Evolutionary conservation across 305 asterid species (phyloP), one percentile per base, ranked within the genome.

Genomic region (Plantago rigida): DNA sequence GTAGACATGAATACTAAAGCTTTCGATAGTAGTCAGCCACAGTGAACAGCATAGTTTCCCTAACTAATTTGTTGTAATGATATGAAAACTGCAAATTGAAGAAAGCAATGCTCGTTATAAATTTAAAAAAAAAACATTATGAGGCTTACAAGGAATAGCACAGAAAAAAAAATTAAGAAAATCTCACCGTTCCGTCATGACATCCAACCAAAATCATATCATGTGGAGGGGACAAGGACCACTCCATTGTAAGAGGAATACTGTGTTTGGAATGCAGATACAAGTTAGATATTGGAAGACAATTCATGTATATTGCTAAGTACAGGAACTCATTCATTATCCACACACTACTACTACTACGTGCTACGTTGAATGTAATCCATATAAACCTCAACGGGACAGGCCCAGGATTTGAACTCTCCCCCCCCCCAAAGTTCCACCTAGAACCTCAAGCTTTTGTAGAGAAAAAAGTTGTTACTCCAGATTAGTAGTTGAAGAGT

Each of bases 151-250:
- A 67, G 62, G 51, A 50, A 57, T 31, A 31, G 60, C 26, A 51
- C 52, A 67, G 59, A 44, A 39, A 71, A 50, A n/a, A n/a, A 59
- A 41, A 60, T 56, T 47, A 66, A 63, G 66, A 51, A 22, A 59
- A 62, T 51, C 42, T 63, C 88, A 92, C 99, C 97, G 81, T 85
- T 75, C 97, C 99, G 78, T 92, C 97, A 69, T 92, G 97, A 83
- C 94, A 89, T 68, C 99, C 99, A 47, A 88, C 87, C 77, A 89
- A 63, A 77, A 92, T 82, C 84, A 70, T 79, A 81, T 92, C 96
- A 68, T 79, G 78, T 46, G 87, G 86, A 65, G 86, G 79, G 53
- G 92, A 78, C 8, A 74, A 68, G 44, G 96, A 92, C 99, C 97
- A 92, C 87, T 89, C 99, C 74, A 86, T 55, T 13, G 94, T 82